Percentiles rank a stretch among this genome's conserved stretches.
phyloP scores from a whole-genome alignment of 805 yeast species.

The Candida montana region DNA sequence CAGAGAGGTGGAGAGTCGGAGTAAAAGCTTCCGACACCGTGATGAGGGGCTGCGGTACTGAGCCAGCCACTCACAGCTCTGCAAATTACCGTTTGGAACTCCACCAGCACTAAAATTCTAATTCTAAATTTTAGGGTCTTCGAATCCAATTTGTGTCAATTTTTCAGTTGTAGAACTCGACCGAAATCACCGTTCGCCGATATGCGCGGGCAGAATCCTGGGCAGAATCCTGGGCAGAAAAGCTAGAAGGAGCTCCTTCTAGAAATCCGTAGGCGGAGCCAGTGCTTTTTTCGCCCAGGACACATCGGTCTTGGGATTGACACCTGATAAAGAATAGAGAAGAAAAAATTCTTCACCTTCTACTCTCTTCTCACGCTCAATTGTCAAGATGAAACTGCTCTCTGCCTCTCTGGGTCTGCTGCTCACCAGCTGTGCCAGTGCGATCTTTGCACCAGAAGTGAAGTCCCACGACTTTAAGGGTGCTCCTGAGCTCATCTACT shows the following conservation, averaged over 20 bases:
- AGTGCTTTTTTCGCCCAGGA: not conserved
- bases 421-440: constrained; percentile 11
- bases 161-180: too few relatives aligned
- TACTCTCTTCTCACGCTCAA: not conserved
- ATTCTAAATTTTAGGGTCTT: too few relatives aligned
- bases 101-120: too few relatives aligned
- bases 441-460: constrained; percentile 25
- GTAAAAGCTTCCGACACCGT: not conserved
- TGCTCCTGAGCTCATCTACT: constrained; percentile 27
- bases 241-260: not conserved
- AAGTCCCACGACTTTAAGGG: constrained; percentile 15
- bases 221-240: not conserved
- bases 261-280: not conserved
- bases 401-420: constrained; percentile 9
- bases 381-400: constrained; percentile 6
- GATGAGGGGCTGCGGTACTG: not conserved
- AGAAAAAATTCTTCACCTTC: not conserved
- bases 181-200: not conserved
- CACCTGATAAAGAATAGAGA: not conserved
- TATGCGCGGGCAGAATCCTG: not conserved
- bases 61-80: too few relatives aligned
- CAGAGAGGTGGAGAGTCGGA: not conserved
- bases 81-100: too few relatives aligned
- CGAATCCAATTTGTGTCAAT: too few relatives aligned
- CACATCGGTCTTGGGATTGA: not conserved